Base-by-base conservation (phyloP, 2,329 filamentous ascomycete species). In the Coniochaeta sp. region DNA sequence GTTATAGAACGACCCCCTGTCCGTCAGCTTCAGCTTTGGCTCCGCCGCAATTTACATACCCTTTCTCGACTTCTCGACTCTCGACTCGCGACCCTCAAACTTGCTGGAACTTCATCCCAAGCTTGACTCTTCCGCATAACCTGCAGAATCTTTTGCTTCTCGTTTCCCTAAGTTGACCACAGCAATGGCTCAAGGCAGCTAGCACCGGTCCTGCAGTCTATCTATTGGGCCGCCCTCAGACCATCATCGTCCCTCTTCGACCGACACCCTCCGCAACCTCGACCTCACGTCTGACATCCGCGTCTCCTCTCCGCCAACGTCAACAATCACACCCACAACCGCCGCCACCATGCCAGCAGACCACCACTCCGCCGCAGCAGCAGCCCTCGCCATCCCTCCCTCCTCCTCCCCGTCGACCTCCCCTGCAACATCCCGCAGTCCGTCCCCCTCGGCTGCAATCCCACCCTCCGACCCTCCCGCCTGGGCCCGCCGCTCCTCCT, bases 351-450 rank as follows among this genome's bases (percentile, higher is more conserved):
- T 52, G 26, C 47, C 47, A 26, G 78, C 47, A 26, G 78, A 83
- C 72, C 80, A 81, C 70, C 70, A 72, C 54, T 78, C 79, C 61
- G 74, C 79, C 60, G 78, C 76, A 66, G 79, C 76, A 66, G 79
- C 77, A 54, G 47, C 47, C 8, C 77, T 82, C 40, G 75, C 79
- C 62, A 69, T 82, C 59, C 74, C 76, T 31, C 71, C 74, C 3
- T 66, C 70, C 36, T 66, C 70, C 36, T 60, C 66, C 60, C 67
- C 67, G 52, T 59, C 65, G 40, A 61, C 66, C n/a, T 66, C 62
- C 43, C 66, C 64, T 50, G 66, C 65, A 62, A 68, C 65, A 54
- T 71, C 73, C 12, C 68, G 38, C 38, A 40, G 38, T 9, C 38
- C 38, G 5, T 40, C 38, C 38, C 38, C 38, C 38, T 40, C 38